These are phyloP conservation scores for Fraxinus floribunda DNA, from an alignment of 305 asterid species.

Conservation along the genomic window DNA sequence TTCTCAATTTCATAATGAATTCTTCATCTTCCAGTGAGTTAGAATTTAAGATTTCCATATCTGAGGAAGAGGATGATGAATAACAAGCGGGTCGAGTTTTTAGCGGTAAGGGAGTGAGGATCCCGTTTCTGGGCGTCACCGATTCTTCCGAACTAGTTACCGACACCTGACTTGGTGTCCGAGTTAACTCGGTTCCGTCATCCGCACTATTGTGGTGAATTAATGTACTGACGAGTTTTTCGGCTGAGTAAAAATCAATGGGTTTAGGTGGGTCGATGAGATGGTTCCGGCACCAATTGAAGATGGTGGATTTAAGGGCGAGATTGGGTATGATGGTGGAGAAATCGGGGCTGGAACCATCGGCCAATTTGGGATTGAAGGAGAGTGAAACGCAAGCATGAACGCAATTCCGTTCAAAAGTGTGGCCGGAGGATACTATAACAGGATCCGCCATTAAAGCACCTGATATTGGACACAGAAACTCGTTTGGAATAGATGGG, in stretches of 20 bases:
- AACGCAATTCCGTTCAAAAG: slow-evolving; percentile 78
- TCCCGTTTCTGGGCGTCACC: slow-evolving; percentile 30
- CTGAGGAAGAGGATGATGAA: slow-evolving; percentile 63
- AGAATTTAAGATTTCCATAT: slow-evolving; percentile 33
- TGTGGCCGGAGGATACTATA: slow-evolving; percentile 76
- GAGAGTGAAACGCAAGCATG: slow-evolving; percentile 66
- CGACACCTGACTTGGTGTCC: slow-evolving; percentile 49
- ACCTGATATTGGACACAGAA: slow-evolving; percentile 68
- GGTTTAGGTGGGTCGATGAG: slow-evolving; percentile 54
- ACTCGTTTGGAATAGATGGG: slow-evolving; percentile 51
- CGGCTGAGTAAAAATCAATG: slow-evolving; percentile 56
- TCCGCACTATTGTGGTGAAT: slow-evolving; percentile 3
- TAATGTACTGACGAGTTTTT: slow-evolving; percentile 45
- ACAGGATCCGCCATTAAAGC: slow-evolving; percentile 89
- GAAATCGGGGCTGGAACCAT: slow-evolving; percentile 56
- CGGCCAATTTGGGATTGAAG: slow-evolving; percentile 53
- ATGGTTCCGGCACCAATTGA: slow-evolving; percentile 59
- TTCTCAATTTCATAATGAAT: slow-evolving; percentile 41
- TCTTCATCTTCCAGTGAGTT: slow-evolving; percentile 52
- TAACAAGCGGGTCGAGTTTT: slow-evolving; percentile 56
- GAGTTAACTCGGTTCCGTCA: slow-evolving; percentile 26
- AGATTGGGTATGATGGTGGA: slow-evolving; percentile 77
- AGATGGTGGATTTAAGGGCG: slow-evolving; percentile 73
- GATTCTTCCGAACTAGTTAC: slow-evolving; percentile 59
- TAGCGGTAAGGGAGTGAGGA: slow-evolving; percentile 46